Conservation (phyloP, 2,329 filamentous ascomycete genomes). For the Neopestalotiopsis sp. region DNA sequence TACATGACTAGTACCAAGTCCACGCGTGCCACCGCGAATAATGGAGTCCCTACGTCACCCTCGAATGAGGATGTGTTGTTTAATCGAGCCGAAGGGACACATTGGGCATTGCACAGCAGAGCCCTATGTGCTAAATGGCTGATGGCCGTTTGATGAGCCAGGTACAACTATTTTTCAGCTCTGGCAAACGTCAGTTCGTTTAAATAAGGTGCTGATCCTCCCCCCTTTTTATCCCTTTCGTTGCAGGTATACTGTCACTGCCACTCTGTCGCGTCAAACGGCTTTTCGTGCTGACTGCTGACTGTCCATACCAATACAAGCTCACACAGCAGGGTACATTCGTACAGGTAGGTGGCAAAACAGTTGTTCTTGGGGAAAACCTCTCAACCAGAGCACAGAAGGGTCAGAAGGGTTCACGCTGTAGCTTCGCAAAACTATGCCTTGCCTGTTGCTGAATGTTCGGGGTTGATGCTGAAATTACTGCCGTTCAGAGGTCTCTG, state of each 20-base stretch:
- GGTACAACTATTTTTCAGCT: background rate
- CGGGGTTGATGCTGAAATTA: background rate
- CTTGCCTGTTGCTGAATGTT: no score
- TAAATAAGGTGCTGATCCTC: slow-evolving; percentile 3
- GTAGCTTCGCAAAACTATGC: no score
- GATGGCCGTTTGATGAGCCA: no score
- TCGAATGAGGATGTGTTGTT: slow-evolving; percentile 1
- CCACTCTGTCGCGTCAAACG: background rate
- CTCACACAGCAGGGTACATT: background rate
- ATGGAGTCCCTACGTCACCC: slow-evolving; percentile 1
- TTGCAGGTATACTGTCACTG: no score
- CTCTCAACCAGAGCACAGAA: background rate
- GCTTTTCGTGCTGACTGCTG: background rate
- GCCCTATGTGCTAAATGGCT: background rate
- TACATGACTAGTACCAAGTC: background rate
- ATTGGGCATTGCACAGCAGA: background rate
- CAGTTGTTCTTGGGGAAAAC: background rate
- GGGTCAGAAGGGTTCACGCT: background rate
- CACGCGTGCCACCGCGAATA: background rate
- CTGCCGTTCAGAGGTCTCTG: background rate
- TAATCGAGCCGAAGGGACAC: background rate
- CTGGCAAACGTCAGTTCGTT: background rate
- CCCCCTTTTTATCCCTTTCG: background rate
- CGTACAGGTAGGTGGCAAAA: background rate
- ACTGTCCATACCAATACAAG: background rate